Percentiles rank a stretch among this genome's conserved stretches.
These are phyloP conservation scores for Hymenotorrendiella dingleyae DNA, from an alignment of 2,329 filamentous ascomycete genomes.

Conservation along the genomic window DNA sequence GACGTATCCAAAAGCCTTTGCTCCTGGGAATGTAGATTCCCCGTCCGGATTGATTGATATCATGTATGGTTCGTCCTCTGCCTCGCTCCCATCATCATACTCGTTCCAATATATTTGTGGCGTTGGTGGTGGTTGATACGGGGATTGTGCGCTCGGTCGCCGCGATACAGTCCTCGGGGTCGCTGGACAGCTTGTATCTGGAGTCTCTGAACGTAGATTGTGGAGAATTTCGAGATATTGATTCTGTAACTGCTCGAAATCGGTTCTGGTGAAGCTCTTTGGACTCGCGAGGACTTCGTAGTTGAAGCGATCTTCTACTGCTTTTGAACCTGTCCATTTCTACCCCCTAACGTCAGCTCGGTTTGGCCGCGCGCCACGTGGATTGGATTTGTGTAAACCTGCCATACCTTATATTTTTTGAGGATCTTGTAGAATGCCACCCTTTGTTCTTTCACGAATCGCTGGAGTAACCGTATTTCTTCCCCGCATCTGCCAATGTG, in stretches of 20 bases:
- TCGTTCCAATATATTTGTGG: constrained; percentile 68
- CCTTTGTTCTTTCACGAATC: constrained; percentile 68
- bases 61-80: constrained; percentile 56
- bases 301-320: constrained; percentile 59
- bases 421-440: constrained; percentile 76
- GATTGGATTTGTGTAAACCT: background rate
- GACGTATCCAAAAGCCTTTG: constrained; percentile 45
- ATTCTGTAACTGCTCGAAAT: constrained; percentile 49
- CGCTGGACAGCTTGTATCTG: constrained; percentile 22
- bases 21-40: constrained; percentile 51
- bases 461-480: constrained; percentile 63
- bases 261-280: constrained; percentile 65
- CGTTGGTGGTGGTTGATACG: constrained; percentile 3
- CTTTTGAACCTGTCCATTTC: constrained; percentile 75
- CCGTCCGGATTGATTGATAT: constrained; percentile 71
- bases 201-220: constrained; percentile 38
- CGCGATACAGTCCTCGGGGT: constrained; percentile 16
- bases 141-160: constrained; percentile 15
- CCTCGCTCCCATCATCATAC: constrained; percentile 75
- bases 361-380: background rate
- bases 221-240: constrained; percentile 46
- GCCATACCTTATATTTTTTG: constrained; percentile 70
- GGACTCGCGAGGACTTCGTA: constrained; percentile 58
- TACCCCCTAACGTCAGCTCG: constrained; percentile 27
- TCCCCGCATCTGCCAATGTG: constrained; percentile 51